These are phyloP conservation scores for Fusarium bactridioides DNA, from an alignment of 2,329 filamentous ascomycete genomes.

Conservation along the genomic window DNA sequence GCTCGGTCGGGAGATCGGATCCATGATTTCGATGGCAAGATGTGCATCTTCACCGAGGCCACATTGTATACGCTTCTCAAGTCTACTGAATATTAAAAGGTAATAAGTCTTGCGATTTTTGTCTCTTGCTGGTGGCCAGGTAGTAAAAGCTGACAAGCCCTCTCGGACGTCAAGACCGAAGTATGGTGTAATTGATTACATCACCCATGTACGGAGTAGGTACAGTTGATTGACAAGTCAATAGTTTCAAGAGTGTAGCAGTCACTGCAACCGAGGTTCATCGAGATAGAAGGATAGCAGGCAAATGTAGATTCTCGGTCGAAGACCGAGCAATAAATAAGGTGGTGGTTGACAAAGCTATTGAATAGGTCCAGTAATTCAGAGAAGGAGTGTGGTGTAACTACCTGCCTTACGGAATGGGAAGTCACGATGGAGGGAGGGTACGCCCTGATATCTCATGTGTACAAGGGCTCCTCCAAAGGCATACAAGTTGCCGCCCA, in stretches of 20 bases:
- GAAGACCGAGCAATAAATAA: slow-evolving; percentile 14
- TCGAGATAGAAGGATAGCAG: not conserved
- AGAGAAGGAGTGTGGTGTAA: not conserved
- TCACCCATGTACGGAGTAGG: not conserved
- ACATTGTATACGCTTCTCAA: not conserved
- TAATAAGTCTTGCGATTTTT: not conserved
- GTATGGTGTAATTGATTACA: not conserved
- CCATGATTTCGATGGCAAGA: not conserved
- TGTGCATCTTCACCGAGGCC: not conserved
- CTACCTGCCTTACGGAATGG: not conserved
- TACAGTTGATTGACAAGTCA: not conserved
- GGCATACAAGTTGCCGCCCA: not conserved
- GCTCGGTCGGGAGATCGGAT: slow-evolving; percentile 38
- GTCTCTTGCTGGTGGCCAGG: not conserved
- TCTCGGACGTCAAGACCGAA: slow-evolving; percentile 11
- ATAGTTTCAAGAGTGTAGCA: not conserved
- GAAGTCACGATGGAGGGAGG: not conserved
- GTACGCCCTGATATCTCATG: not conserved
- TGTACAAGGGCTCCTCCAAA: not conserved
- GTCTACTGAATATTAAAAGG: not conserved
- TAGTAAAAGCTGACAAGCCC: too few species aligned
- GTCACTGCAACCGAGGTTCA: slow-evolving; percentile 18
- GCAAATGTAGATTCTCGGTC: slow-evolving; percentile 16
- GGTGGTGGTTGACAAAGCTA: not conserved
- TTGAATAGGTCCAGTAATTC: not conserved